Evolutionary conservation across 345 rosid species (phyloP), one percentile per base, ranked within the genome.

Genomic region (Boechera divaricarpa): DNA sequence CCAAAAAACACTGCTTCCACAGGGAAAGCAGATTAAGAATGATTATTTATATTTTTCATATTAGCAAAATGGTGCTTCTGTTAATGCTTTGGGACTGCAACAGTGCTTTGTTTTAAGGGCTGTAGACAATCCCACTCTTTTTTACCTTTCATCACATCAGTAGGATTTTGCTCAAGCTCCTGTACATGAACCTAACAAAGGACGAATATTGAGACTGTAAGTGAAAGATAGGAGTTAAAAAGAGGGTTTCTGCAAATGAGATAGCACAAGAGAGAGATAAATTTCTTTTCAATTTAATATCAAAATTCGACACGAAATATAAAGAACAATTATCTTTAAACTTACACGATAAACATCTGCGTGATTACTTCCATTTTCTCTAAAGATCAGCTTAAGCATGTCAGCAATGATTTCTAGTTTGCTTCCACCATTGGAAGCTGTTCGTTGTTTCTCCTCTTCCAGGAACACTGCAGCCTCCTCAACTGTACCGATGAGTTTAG

Each of bases 121-220:
- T 65, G 35, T 65, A 41, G 68, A 13, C 48, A 69, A 45, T 72
- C 38, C 7, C 61, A 48, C 51, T 56, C 31, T n/a, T 47, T 62
- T 57, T 74, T 74, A 95, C 98, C 99, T 89, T 83, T 88, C 13
- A 84, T 61, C 61, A 72, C 59, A 80, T 90, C 91, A 26, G 81
- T 64, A 78, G 89, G 75, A 76, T 76, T 84, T 24, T 74, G 82
- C 70, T 86, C 94, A 74, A 69, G 72, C 81, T 95, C 97, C 79
- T 84, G 93, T 63, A 95, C 88, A 84, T 95, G 99, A 81, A 95
- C 89, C 99, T 95, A 74, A 76, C 64, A 75, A 58, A 67, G n/a
- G 69, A 62, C 18, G 33, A 67, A 67, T 35, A 18, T 48, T 33
- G 48, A 48, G 61, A 72, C 60, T 36, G 60, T 61, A 51, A 31